phyloP scores from a whole-genome alignment of 1,139 yeast species.

The Pichia sp. region DNA sequence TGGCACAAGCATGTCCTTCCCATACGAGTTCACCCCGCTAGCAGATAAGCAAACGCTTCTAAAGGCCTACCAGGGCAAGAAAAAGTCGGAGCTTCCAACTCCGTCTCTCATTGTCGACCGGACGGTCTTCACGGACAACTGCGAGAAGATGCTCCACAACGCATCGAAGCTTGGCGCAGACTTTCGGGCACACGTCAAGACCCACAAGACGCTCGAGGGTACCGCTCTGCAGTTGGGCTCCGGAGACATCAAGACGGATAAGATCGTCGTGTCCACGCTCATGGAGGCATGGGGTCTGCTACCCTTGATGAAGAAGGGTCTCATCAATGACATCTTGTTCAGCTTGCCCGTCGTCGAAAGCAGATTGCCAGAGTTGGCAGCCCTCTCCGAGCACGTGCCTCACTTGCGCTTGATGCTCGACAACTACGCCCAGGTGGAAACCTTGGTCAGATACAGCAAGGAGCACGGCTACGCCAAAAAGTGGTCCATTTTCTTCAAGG shows the following conservation, averaged over 20 bases:
- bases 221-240: conserved; percentile 43
- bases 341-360: conserved; percentile 63
- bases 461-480: conserved; percentile 24
- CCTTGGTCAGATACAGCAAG: conserved; percentile 38
- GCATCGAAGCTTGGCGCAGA: conserved; percentile 25
- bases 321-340: conserved; percentile 56
- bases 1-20: conserved; percentile 16
- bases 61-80: conserved; percentile 16
- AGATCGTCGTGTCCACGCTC: conserved; percentile 67
- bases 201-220: conserved; percentile 59
- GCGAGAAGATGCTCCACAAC: conserved; percentile 38
- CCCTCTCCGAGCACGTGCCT: conserved; percentile 40
- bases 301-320: conserved; percentile 32
- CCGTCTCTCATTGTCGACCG: conserved; percentile 49
- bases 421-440: conserved; percentile 50
- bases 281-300: conserved; percentile 51
- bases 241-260: conserved; percentile 34
- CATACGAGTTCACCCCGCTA: conserved; percentile 24
- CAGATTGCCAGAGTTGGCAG: conserved; percentile 46
- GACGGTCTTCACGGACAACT: conserved; percentile 36
- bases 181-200: conserved; percentile 56
- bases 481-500: conserved; percentile 56
- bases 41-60: conserved; percentile 27
- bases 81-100: conserved; percentile 38
- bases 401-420: conserved; percentile 59